Base-by-base conservation (phyloP, 23 red algal species). In the Gracilaria vermiculophylla region DNA sequence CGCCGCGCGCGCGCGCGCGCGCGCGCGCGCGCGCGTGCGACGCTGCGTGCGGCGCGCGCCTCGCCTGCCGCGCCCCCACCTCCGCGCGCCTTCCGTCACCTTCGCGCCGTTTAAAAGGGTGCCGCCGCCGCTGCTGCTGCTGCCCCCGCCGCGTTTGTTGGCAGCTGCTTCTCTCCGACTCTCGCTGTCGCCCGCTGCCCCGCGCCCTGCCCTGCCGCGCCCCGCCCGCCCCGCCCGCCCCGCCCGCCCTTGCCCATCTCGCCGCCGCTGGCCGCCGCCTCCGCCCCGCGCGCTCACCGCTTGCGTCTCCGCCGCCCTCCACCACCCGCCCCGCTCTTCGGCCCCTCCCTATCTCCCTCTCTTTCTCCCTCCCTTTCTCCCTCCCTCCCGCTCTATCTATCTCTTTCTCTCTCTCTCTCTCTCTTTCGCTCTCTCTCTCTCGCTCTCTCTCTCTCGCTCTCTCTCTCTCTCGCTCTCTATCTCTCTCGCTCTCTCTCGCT, bases 21-120 rank as follows among this genome's bases (percentile, higher is more conserved):
- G 58, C 35, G 58, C 58, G 16, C 35, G 32, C 58, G 43, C 28
- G 16, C 58, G 28, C 29, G 28, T 64, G 58, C 58, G 58, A n/a
- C n/a, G n/a, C n/a, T n/a, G n/a, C n/a, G n/a, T n/a, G n/a, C n/a
- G n/a, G n/a, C n/a, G n/a, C n/a, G n/a, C n/a, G n/a, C n/a, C n/a
- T 31, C 1, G 58, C 58, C 28, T 35, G 58, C 58, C 35, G 58
- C 58, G 16, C 35, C 35, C 58, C 6, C 28, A 17, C 58, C 5
- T 13, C 58, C 35, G 58, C 58, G 58, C 58, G n/a, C n/a, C n/a
- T n/a, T 64, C 58, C 58, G 58, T 64, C 28, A 64, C 35, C 58
- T 17, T 64, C 24, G 5, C 14, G 28, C 58, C 14, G 29, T 64
- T 3, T 64, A 64, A 64, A 64, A 64, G 58, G 58, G 58, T n/a